Evolutionary conservation across 768 basidiomycete species (phyloP).

Genomic region (Mycena latifolia): DNA sequence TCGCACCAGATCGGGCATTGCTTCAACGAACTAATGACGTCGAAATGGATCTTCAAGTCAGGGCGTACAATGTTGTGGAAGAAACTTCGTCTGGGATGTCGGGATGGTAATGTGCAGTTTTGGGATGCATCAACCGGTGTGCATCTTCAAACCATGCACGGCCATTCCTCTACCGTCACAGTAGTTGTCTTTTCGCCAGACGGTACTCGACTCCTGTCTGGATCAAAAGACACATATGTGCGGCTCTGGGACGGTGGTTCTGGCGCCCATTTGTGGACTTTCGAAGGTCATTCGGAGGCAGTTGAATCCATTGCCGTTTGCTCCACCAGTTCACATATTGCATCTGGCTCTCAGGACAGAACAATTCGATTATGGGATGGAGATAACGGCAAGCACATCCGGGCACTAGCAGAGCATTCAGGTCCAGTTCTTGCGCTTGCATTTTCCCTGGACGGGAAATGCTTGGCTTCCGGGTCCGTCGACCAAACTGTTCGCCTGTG

Average conservation of each 20-base stretch:
- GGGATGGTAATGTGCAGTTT: not conserved
- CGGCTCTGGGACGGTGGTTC: not conserved
- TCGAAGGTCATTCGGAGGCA: not conserved
- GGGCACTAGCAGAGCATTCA: not conserved
- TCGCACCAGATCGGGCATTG: not conserved
- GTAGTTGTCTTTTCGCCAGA: constrained; percentile 2
- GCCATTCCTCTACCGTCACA: not conserved
- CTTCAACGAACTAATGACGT: not conserved
- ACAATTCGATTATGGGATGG: not conserved
- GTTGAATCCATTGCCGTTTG: not conserved
- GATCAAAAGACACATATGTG: not conserved
- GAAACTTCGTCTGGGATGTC: not conserved
- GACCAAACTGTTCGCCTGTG: constrained; percentile 4
- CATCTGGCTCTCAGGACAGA: not conserved
- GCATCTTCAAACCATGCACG: not conserved
- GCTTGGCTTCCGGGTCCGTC: not conserved
- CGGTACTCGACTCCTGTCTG: not conserved
- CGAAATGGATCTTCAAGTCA: not conserved
- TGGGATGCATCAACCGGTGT: constrained; percentile 2
- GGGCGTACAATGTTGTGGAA: not conserved
- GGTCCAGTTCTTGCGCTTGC: not conserved
- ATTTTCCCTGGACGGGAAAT: not conserved
- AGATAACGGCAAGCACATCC: not conserved
- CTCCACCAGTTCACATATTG: not conserved
- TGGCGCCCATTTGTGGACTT: not conserved